Evolutionary conservation across 2,329 filamentous ascomycete species (phyloP), one percentile per base, ranked within the genome.

Genomic region (Fusarium xylarioides): DNA sequence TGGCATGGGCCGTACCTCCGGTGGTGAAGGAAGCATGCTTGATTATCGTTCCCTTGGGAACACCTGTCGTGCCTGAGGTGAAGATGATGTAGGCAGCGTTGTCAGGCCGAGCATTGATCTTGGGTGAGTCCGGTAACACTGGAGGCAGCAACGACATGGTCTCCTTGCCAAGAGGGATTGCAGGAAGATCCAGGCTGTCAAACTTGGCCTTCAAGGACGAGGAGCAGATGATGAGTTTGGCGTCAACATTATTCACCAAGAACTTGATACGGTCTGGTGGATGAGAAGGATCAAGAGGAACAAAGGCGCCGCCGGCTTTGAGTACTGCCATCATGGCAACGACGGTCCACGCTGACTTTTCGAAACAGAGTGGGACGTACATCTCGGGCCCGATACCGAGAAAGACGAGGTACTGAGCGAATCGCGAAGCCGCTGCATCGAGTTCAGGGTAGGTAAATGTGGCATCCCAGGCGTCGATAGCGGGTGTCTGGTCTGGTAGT

Each of bases 381-480:
- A 37, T 68, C 43, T 78, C 80, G 0, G 74, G 73, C 11, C 56
- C 35, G 16, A 82, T 62, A 0, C 79, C 77, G 3, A 81, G 76
- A 11, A 75, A 76, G 4, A 83, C 82, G 14, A 86, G 77, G 8
- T 78, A 69, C 26, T 80, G 81, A 1, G 85, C 85, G 11, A 75
- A 40, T 4, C 28, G 80, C 7, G 67, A 55, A 6, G 77, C 46
- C 0, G 62, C 4, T 0, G 18, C 35, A 15, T 78, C 53, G 1
- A 86, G 76, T 26, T 86, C 80, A 1, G 6, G 3, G 38, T 74
- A 74, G 4, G 61, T 85, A 46, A 86, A 80, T 21, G 75, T 68
- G 21, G 82, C 85, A 68, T 86, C 85, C 84, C 84, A 86, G 0
- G 85, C 83, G n/a, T 82, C 76, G 21, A 86, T 79, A 3, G 85